Percentiles rank a stretch among this genome's conserved stretches.
These are phyloP conservation scores for Kwoniella dejecticola DNA, from an alignment of 768 basidiomycete genomes.

Conservation along the genomic window DNA sequence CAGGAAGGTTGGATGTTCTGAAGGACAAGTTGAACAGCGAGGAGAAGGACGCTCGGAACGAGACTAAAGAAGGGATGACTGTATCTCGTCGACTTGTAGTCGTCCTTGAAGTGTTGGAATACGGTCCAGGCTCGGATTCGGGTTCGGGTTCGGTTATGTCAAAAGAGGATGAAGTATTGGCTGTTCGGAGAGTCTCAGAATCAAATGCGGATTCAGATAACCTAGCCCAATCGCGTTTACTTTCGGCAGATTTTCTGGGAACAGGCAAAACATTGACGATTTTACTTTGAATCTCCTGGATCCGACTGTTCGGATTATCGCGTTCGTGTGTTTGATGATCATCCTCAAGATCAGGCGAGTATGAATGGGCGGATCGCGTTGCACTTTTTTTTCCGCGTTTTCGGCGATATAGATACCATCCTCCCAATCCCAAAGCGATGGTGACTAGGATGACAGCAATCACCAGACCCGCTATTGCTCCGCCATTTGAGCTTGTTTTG, in stretches of 20 bases:
- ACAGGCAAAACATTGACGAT: neutral
- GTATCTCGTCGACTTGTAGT: constrained; percentile 3
- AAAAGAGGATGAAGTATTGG: neutral
- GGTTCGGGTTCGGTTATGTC: neutral
- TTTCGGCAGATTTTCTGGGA: neutral
- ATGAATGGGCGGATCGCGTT: no score
- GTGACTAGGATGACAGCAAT: neutral
- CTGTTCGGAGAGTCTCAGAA: neutral
- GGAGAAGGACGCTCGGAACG: constrained; percentile 3
- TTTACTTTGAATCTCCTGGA: neutral
- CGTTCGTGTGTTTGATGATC: no score
- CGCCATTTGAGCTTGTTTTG: neutral
- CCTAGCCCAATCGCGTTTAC: neutral
- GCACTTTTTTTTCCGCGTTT: neutral
- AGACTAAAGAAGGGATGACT: constrained; percentile 3
- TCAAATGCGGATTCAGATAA: no score
- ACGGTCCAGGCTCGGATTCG: no score
- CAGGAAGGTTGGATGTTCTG: neutral
- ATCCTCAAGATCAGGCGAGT: no score
- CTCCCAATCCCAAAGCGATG: neutral
- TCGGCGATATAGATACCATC: neutral
- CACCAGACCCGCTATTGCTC: neutral
- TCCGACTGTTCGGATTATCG: no score
- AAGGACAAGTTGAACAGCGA: constrained; percentile 7
- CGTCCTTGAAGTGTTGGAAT: no score